Percentiles rank a stretch among this genome's conserved stretches.
phyloP scores from a whole-genome alignment of 2,329 filamentous ascomycete species.

The Stemphylium lycopersici region DNA sequence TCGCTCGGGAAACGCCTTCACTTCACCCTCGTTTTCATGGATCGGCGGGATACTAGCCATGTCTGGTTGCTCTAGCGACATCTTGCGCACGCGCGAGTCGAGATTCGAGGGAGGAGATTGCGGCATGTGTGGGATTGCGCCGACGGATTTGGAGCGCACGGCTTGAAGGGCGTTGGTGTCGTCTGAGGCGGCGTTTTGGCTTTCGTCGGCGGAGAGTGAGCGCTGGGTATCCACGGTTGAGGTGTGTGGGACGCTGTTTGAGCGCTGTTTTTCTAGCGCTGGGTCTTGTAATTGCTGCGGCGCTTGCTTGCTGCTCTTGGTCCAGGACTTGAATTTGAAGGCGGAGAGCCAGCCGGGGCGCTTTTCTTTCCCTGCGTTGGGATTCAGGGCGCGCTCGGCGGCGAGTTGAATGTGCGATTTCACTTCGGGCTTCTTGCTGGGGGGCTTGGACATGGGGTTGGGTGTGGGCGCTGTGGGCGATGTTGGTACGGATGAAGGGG shows the following conservation, averaged over 20 bases:
- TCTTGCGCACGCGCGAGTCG: slow-evolving; percentile 30
- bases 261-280: slow-evolving; percentile 19
- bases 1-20: slow-evolving; percentile 10
- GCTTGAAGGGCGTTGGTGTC: slow-evolving; percentile 30
- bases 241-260: slow-evolving; percentile 27
- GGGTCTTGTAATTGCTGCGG: background rate
- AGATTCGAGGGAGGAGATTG: slow-evolving; percentile 28
- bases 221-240: slow-evolving; percentile 30
- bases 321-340: slow-evolving; percentile 41
- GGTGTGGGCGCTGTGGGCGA: background rate
- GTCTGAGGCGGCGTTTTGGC: slow-evolving; percentile 13
- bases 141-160: slow-evolving; percentile 44
- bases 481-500: slow-evolving; percentile 1
- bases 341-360: slow-evolving; percentile 37
- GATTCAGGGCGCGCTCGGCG: slow-evolving; percentile 26
- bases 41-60: slow-evolving; percentile 11
- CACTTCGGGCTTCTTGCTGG: slow-evolving; percentile 3
- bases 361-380: slow-evolving; percentile 33
- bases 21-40: slow-evolving; percentile 16
- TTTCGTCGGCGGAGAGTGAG: slow-evolving; percentile 34
- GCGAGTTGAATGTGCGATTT: slow-evolving; percentile 33
- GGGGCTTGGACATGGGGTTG: too few relatives aligned
- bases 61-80: slow-evolving; percentile 18
- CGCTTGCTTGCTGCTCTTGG: slow-evolving; percentile 25
- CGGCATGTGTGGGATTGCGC: slow-evolving; percentile 29